Percentiles rank a stretch among this genome's conserved stretches.
These are phyloP conservation scores for Metschnikowia cubensis DNA, from an alignment of 805 yeast species.

Conservation along the genomic window DNA sequence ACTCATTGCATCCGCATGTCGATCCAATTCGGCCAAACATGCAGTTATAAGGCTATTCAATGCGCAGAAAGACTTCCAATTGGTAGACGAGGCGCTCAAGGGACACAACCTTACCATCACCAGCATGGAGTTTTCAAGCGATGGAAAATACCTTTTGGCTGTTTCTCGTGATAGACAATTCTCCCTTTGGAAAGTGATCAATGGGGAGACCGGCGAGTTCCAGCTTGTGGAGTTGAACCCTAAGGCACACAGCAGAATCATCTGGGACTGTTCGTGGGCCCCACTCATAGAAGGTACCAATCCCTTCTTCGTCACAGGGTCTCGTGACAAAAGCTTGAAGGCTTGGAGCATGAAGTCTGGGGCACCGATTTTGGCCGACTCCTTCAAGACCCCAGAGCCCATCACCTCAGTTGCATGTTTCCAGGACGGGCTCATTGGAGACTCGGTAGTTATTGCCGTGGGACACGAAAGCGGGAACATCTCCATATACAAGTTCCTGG, in stretches of 20 bases:
- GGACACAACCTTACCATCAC: conserved; percentile 87
- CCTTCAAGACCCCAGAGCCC: conserved; percentile 48
- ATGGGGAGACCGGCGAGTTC: conserved; percentile 26
- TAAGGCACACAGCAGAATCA: conserved; percentile 85
- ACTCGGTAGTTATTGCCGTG: conserved; percentile 43
- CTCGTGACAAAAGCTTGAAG: conserved; percentile 79
- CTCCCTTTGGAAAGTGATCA: conserved; percentile 58
- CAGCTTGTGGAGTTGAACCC: conserved; percentile 44
- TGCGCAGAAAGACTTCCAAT: conserved; percentile 52
- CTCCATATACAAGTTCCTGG: conserved; percentile 31
- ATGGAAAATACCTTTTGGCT: conserved; percentile 58
- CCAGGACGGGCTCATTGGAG: conserved; percentile 21
- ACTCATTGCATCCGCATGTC: conserved; percentile 84
- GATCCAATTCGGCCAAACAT: conserved; percentile 77
- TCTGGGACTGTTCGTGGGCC: conserved; percentile 94
- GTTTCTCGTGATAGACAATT: conserved; percentile 89
- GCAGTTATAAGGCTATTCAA: conserved; percentile 81
- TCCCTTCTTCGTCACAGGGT: conserved; percentile 67
- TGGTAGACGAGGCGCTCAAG: conserved; percentile 40
- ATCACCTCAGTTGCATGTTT: conserved; percentile 66
- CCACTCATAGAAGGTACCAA: conserved; percentile 34
- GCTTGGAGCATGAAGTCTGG: conserved; percentile 52
- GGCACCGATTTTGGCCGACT: conserved; percentile 16
- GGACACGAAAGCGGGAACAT: conserved; percentile 74
- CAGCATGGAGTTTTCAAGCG: conserved; percentile 69